phyloP scores from a whole-genome alignment of 108 stramenopile genomes.

The Parietichytrium sp. region DNA sequence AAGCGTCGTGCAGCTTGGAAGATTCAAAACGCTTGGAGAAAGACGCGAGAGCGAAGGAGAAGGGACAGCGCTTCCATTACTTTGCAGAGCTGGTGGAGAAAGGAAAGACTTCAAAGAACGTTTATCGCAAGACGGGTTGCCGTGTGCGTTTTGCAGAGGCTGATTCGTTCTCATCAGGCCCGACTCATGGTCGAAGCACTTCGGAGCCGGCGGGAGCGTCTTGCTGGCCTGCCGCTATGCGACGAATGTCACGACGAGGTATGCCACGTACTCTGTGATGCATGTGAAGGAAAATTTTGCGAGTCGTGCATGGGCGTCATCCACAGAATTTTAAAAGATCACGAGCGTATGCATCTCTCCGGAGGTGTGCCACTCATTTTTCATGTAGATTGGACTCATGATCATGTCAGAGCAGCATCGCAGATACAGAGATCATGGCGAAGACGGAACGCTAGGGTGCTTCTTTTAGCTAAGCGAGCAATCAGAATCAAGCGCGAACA shows the following conservation, averaged over 20 bases:
- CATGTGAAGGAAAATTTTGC: conserved; percentile 28
- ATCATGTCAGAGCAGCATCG: not conserved
- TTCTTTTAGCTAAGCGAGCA: not conserved
- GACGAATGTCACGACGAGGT: conserved; percentile 33
- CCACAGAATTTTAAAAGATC: not conserved
- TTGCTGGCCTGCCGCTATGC: not conserved
- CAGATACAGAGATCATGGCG: conserved; percentile 14
- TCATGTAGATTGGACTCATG: conserved; percentile 2
- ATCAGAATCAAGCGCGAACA: not conserved
- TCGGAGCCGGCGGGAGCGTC: not conserved
- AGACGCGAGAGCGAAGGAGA: not conserved
- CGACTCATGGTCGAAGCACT: not conserved
- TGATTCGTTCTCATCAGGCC: not conserved
- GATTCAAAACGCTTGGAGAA: not conserved
- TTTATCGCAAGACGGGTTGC: not conserved
- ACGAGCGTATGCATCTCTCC: not conserved
- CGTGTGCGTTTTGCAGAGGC: not conserved
- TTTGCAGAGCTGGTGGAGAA: not conserved
- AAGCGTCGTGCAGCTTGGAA: not conserved
- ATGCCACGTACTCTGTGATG: not conserved
- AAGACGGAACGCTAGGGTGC: not conserved
- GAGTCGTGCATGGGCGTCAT: not conserved
- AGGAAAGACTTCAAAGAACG: not conserved
- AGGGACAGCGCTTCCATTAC: not conserved
- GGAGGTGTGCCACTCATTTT: not conserved